phyloP scores from a whole-genome alignment of 345 rosid genomes.

The Odontarrhena argentea region DNA sequence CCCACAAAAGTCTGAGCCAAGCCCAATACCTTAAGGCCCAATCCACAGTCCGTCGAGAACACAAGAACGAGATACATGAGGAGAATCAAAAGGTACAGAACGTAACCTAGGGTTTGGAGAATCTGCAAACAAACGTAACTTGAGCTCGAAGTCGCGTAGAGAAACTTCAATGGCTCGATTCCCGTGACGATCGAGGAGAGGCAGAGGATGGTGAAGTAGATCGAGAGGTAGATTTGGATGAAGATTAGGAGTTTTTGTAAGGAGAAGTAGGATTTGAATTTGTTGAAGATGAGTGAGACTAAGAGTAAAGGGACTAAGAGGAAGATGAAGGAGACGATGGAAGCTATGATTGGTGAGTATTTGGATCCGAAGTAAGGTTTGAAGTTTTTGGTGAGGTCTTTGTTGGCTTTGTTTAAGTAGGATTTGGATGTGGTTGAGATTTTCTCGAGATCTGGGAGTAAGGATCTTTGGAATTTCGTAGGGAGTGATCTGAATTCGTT shows the following conservation, averaged over 20 bases:
- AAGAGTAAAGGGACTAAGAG: constrained; percentile 70
- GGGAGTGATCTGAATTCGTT: constrained; percentile 81
- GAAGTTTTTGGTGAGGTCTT: constrained; percentile 77
- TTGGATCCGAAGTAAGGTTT: constrained; percentile 78
- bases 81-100: constrained; percentile 68
- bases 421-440: constrained; percentile 75
- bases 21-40: constrained; percentile 66
- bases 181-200: constrained; percentile 72
- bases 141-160: constrained; percentile 75
- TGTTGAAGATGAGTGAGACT: constrained; percentile 75
- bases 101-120: constrained; percentile 75
- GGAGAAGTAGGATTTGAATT: constrained; percentile 84
- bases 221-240: constrained; percentile 88
- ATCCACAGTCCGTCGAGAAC: constrained; percentile 68
- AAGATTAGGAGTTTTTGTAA: constrained; percentile 78
- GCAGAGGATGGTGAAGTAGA: constrained; percentile 89
- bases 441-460: constrained; percentile 79
- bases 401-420: constrained; percentile 76
- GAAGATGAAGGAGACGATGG: constrained; percentile 67
- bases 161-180: constrained; percentile 80
- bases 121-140: constrained; percentile 76
- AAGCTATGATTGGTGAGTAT: constrained; percentile 72
- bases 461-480: constrained; percentile 61
- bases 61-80: constrained; percentile 78
- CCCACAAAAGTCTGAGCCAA: constrained; percentile 74